Evolutionary conservation across 306 rosid species (phyloP).

Genomic region (Calophaca sinica): DNA sequence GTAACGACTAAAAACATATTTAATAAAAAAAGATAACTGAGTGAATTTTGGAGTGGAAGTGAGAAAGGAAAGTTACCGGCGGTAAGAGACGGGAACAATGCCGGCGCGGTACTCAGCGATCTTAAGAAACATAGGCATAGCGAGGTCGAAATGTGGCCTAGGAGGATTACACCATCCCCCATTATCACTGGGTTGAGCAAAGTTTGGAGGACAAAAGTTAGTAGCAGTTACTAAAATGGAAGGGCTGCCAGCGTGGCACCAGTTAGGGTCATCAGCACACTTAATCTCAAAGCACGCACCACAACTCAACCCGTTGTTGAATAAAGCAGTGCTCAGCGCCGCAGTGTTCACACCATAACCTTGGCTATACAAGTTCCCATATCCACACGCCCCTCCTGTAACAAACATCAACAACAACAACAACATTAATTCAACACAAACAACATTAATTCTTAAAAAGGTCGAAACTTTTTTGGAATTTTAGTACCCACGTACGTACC

Average conservation of each 20-base stretch:
- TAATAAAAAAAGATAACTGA: no score
- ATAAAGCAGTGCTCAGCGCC: slow-evolving; percentile 83
- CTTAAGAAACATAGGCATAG: slow-evolving; percentile 90
- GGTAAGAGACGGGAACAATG: slow-evolving; percentile 82
- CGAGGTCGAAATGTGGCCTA: slow-evolving; percentile 81
- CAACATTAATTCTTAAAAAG: background rate
- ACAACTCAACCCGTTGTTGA: slow-evolving; percentile 79
- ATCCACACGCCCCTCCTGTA: slow-evolving; percentile 90
- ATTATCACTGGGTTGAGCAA: slow-evolving; percentile 70
- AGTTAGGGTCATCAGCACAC: slow-evolving; percentile 64
- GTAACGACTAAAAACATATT: background rate
- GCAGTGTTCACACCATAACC: slow-evolving; percentile 91
- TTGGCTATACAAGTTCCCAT: slow-evolving; percentile 81
- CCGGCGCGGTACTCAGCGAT: slow-evolving; percentile 87
- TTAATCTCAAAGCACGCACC: slow-evolving; percentile 87
- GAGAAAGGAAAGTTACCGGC: slow-evolving; percentile 57
- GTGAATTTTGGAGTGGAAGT: no score
- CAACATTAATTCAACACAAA: background rate
- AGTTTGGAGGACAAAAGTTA: slow-evolving; percentile 85
- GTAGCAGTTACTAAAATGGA: slow-evolving; percentile 82
- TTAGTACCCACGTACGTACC: slow-evolving; percentile 42
- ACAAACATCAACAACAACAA: background rate
- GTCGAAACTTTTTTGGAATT: background rate
- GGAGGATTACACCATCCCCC: slow-evolving; percentile 99
- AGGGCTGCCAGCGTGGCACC: slow-evolving; percentile 86